phyloP scores from a whole-genome alignment of 2,329 filamentous ascomycete species.

The Beauveria asiatica region DNA sequence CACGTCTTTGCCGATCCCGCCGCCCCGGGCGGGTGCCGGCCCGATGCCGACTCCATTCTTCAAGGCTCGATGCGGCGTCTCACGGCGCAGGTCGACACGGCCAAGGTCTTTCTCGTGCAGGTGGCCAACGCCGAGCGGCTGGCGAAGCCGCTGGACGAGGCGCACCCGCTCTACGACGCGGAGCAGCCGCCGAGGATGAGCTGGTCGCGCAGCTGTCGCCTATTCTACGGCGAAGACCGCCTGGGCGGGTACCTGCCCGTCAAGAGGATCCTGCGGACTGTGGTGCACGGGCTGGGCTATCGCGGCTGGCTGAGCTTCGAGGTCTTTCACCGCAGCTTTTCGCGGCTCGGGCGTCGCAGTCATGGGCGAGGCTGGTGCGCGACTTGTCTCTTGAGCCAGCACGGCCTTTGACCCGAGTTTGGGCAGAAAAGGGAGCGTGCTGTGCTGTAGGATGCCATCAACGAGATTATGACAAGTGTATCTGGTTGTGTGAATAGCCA shows the following conservation, averaged over 20 bases:
- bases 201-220: constrained; percentile 64
- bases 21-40: constrained; percentile 36
- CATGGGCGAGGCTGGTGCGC: constrained; percentile 32
- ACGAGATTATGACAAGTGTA: background rate
- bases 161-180: constrained; percentile 26
- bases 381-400: constrained; percentile 21
- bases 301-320: constrained; percentile 65
- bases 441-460: background rate
- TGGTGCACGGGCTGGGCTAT: constrained; percentile 57
- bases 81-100: constrained; percentile 44
- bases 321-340: constrained; percentile 54
- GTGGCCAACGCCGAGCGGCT: constrained; percentile 64
- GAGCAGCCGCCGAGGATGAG: constrained; percentile 52
- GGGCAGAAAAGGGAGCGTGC: background rate
- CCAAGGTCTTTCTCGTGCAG: constrained; percentile 66
- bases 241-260: constrained; percentile 61
- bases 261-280: constrained; percentile 48
- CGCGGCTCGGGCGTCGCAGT: constrained; percentile 45
- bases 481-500: too few species aligned
- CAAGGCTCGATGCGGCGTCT: constrained; percentile 45
- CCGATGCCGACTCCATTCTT: constrained; percentile 46
- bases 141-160: constrained; percentile 41
- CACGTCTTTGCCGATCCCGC: constrained; percentile 61
- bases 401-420: background rate
- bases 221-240: constrained; percentile 48